Evolutionary conservation across 306 rosid species (phyloP).

Genomic region (Castanospermum australe): DNA sequence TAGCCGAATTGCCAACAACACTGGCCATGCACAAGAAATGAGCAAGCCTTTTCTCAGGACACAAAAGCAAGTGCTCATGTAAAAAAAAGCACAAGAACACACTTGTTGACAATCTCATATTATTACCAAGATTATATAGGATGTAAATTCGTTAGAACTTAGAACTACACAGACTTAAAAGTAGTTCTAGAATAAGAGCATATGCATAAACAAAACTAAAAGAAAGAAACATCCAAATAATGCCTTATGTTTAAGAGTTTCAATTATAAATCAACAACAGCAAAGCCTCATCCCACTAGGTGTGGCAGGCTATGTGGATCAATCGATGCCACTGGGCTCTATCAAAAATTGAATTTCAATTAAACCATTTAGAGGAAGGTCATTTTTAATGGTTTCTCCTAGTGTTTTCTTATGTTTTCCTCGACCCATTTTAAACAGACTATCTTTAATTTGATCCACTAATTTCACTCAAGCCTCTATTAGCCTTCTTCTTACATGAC

Average conservation of each 20-base stretch:
- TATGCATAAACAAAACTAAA: background rate
- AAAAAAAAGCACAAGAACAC: background rate
- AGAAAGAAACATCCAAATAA: background rate
- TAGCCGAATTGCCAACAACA: background rate
- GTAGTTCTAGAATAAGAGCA: background rate
- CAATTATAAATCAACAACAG: background rate
- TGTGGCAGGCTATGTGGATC: too few species aligned
- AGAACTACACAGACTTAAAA: background rate
- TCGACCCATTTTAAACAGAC: too few species aligned
- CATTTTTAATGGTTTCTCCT: too few species aligned
- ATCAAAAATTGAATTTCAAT: too few species aligned
- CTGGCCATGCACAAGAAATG: background rate
- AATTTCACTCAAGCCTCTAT: too few species aligned
- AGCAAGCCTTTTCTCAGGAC: background rate
- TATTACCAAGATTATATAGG: background rate
- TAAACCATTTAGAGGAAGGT: too few species aligned
- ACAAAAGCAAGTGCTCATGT: background rate
- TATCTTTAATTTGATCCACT: too few species aligned
- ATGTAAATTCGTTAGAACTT: background rate
- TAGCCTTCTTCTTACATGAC: too few species aligned
- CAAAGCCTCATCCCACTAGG: too few species aligned
- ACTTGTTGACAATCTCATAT: background rate
- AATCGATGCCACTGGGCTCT: too few species aligned
- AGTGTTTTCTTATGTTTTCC: too few species aligned
- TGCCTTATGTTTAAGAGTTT: background rate